These are phyloP conservation scores for Candolleomyces eurysporus DNA, from an alignment of 768 basidiomycete species.

Conservation along the genomic window DNA sequence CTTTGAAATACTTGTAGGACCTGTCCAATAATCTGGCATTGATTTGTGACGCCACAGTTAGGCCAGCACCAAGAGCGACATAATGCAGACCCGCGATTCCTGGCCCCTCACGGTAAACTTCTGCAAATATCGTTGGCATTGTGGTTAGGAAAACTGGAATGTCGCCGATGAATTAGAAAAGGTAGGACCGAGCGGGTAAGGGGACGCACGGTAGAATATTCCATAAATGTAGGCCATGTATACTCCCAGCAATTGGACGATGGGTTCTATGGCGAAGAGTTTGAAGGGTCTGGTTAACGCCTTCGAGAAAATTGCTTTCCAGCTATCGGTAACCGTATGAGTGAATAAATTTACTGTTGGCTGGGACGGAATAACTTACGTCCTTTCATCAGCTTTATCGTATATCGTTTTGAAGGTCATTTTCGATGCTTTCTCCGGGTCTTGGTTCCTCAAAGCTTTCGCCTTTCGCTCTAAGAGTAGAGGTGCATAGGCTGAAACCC, in stretches of 20 bases:
- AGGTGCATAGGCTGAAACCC: conserved; percentile 44
- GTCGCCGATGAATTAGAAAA: not conserved
- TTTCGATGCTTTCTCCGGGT: conserved; percentile 42
- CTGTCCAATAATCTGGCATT: conserved; percentile 58
- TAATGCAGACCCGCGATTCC: conserved; percentile 71
- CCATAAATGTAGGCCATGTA: conserved; percentile 76
- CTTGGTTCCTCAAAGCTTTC: conserved; percentile 41
- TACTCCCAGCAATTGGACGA: conserved; percentile 62
- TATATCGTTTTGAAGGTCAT: conserved; percentile 47
- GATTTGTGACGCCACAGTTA: conserved; percentile 48
- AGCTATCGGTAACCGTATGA: conserved; percentile 30
- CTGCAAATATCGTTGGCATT: conserved; percentile 56
- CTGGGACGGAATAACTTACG: conserved; percentile 30
- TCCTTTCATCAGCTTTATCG: conserved; percentile 38
- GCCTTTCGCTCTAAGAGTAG: conserved; percentile 52
- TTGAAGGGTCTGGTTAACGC: conserved; percentile 68
- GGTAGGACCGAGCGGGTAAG: not conserved
- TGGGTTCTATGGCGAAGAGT: conserved; percentile 58
- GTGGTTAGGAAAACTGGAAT: conserved; percentile 65
- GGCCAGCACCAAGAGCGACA: conserved; percentile 66
- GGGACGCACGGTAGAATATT: conserved; percentile 49
- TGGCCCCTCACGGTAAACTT: conserved; percentile 49
- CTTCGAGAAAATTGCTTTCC: conserved; percentile 47
- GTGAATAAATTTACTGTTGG: no score
- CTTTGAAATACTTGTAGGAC: conserved; percentile 48